Conservation (phyloP, 1,284 basidiomycete species). For the Papiliotrema flavescens region DNA sequence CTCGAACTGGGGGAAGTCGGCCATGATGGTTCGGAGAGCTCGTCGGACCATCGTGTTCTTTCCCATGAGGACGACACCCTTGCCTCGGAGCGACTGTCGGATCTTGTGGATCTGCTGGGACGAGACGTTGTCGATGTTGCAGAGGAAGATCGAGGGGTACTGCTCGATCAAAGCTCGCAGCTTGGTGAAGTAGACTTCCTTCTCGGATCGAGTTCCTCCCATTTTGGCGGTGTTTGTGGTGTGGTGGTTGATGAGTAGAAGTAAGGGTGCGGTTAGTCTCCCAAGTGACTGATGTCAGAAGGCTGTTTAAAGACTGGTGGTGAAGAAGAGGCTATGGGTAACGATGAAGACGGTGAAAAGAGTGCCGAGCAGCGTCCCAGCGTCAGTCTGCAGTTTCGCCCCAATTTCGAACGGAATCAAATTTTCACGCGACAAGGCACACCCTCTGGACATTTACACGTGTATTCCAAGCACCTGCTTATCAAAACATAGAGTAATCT, state of each 20-base stretch:
- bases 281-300: constrained; percentile 49
- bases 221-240: constrained; percentile 56
- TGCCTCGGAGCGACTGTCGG: constrained; percentile 91
- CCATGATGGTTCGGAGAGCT: constrained; percentile 84
- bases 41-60: constrained; percentile 99
- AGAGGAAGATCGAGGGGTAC: constrained; percentile 95
- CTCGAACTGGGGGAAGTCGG: constrained; percentile 91
- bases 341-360: constrained; percentile 3
- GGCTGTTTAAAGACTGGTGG: constrained; percentile 49
- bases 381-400: constrained; percentile 10
- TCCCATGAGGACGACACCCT: constrained; percentile 97
- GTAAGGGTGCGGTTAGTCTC: constrained; percentile 31
- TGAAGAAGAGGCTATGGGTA: constrained; percentile 7
- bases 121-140: constrained; percentile 99
- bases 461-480: too few relatives aligned
- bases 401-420: constrained; percentile 1
- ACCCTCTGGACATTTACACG: too few relatives aligned
- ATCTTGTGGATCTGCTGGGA: constrained; percentile 87
- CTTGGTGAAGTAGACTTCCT: constrained; percentile 90
- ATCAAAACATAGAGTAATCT: too few relatives aligned
- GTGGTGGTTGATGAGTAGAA: constrained; percentile 6
- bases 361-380: not conserved
- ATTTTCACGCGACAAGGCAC: not conserved
- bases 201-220: constrained; percentile 87
- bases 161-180: constrained; percentile 88